These are phyloP conservation scores for Tetrapisispora pingtungensis DNA, from an alignment of 805 yeast genomes.

Conservation along the genomic window DNA sequence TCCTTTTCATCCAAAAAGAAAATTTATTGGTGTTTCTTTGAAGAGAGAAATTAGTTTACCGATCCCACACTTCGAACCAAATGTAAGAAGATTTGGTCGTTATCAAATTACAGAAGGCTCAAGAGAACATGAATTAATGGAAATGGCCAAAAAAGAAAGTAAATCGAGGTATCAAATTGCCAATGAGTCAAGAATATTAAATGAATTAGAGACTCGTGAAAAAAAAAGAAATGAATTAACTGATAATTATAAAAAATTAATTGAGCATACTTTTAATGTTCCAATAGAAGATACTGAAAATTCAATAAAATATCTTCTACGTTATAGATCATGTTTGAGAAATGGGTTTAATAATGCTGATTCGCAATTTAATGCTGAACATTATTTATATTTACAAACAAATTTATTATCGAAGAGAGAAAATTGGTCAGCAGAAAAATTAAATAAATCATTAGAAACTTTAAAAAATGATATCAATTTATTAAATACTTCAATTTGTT, in stretches of 20 bases:
- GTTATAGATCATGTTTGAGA: conserved; percentile 43
- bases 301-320: conserved; percentile 45
- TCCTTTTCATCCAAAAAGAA: conserved; percentile 92
- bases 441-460: conserved; percentile 12
- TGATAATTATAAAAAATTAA: conserved; percentile 24
- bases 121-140: conserved; percentile 33
- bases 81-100: conserved; percentile 76
- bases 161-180: conserved; percentile 60
- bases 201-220: conserved; percentile 34
- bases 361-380: conserved; percentile 51
- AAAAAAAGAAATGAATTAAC: conserved; percentile 28
- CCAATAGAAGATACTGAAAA: conserved; percentile 23
- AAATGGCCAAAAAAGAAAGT: conserved; percentile 43
- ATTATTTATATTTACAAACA: conserved; percentile 37
- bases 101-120: conserved; percentile 34
- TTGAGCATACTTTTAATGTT: conserved; percentile 12
- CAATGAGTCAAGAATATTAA: conserved; percentile 42
- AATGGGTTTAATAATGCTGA: conserved; percentile 50
- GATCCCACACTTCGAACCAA: conserved; percentile 83
- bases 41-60: conserved; percentile 58
- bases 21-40: conserved; percentile 81
- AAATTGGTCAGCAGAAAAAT: conserved; percentile 26
- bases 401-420: conserved; percentile 34
- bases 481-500: conserved; percentile 16
- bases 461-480: conserved; percentile 8